Conservation (phyloP, 108 stramenopile species). For the Craspedostauros australis region DNA sequence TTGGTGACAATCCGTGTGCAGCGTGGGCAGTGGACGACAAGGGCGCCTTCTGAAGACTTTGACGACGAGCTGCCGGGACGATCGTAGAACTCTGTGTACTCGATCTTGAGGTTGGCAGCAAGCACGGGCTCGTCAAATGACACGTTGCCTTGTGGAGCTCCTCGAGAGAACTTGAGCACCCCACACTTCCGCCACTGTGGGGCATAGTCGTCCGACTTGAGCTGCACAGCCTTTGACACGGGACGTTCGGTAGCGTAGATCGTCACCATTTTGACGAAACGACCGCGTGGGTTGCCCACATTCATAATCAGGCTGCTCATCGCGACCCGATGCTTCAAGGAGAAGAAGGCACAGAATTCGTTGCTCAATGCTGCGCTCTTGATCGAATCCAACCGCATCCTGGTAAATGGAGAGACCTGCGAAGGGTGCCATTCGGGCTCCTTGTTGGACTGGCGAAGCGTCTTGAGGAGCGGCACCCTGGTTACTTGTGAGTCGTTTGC, state of each 20-base stretch:
- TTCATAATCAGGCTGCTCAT: slow-evolving; percentile 59
- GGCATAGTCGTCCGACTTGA: slow-evolving; percentile 49
- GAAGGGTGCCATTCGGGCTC: slow-evolving; percentile 35
- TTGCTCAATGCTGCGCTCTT: slow-evolving; percentile 39
- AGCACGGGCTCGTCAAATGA: slow-evolving; percentile 47
- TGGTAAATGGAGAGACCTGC: slow-evolving; percentile 51
- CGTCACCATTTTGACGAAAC: slow-evolving; percentile 65
- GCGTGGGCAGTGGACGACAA: slow-evolving; percentile 81
- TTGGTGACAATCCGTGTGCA: slow-evolving; percentile 90
- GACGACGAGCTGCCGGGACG: slow-evolving; percentile 30
- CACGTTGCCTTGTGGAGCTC: slow-evolving; percentile 40
- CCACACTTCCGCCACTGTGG: slow-evolving; percentile 69
- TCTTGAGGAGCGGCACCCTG: too few species aligned
- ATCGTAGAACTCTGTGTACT: slow-evolving; percentile 80
- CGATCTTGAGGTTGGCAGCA: slow-evolving; percentile 74
- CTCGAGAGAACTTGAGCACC: slow-evolving; percentile 47
- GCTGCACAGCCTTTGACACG: slow-evolving; percentile 32
- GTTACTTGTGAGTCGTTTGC: too few species aligned
- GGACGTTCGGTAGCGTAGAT: slow-evolving; percentile 60
- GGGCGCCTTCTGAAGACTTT: slow-evolving; percentile 44
- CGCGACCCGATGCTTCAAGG: slow-evolving; percentile 60
- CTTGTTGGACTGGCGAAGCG: slow-evolving; percentile 2
- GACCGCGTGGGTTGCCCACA: slow-evolving; percentile 63
- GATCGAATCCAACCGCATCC: slow-evolving; percentile 42
- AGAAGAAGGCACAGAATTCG: slow-evolving; percentile 52